Evolutionary conservation across 257 asterid species (phyloP).

Genomic region (Ilex asprella): DNA sequence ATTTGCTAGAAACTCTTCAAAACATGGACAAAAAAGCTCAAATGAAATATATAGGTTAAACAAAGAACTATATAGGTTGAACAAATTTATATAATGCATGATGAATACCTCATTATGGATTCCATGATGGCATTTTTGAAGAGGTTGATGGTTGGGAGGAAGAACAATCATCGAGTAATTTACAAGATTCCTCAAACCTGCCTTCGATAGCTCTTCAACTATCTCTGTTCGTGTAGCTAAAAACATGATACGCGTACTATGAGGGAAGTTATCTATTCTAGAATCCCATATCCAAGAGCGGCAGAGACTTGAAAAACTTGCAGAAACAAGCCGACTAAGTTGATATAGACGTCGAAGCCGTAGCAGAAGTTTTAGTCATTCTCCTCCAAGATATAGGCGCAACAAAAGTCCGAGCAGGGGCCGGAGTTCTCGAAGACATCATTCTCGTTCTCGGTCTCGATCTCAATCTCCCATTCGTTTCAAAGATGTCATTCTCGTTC

Average conservation of each 20-base stretch:
- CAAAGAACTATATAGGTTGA: too few relatives aligned
- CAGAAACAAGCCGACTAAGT: constrained; percentile 60
- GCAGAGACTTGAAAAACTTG: constrained; percentile 86
- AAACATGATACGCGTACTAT: constrained; percentile 88
- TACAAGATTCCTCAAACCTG: constrained; percentile 90
- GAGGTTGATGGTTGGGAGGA: constrained; percentile 40
- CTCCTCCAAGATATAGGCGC: constrained; percentile 66
- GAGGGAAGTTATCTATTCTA: constrained; percentile 75
- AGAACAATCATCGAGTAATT: constrained; percentile 33
- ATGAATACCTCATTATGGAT: constrained; percentile 60
- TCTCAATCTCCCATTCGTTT: too few relatives aligned
- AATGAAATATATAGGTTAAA: not conserved
- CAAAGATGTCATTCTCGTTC: too few relatives aligned
- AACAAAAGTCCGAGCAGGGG: constrained; percentile 73
- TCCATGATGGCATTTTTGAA: constrained; percentile 77
- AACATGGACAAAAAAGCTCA: too few relatives aligned
- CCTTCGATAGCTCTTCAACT: constrained; percentile 84
- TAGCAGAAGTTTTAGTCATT: constrained; percentile 81
- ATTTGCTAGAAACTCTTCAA: too few relatives aligned
- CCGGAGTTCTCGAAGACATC: constrained; percentile 41
- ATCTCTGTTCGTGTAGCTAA: constrained; percentile 96
- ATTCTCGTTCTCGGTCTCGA: constrained; percentile 47
- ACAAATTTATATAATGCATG: not conserved
- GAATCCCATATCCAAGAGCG: constrained; percentile 90
- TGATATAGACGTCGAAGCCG: constrained; percentile 63